Base-by-base conservation (phyloP, 805 yeast species). In the Kazachstania africana region DNA sequence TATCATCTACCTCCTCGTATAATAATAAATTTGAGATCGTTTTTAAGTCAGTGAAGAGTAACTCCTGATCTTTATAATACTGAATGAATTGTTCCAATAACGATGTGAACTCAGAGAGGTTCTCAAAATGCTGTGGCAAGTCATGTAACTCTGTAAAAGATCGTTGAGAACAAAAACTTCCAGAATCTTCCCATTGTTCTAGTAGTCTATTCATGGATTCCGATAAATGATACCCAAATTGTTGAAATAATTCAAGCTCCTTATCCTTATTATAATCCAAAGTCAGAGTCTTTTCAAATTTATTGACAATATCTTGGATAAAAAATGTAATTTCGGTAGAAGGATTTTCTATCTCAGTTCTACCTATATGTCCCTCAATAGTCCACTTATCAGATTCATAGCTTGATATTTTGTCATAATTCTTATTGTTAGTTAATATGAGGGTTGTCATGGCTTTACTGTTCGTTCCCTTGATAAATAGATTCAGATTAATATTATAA, bases 151-250 rank as follows among this genome's bases (percentile, higher is more conserved):
- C 39, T 6, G 36, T 27, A 12, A 53, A 23, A n/a, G n/a, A n/a
- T n/a, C n/a, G n/a, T n/a, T n/a, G n/a, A n/a, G n/a, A n/a, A n/a
- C n/a, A n/a, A n/a, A n/a, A n/a, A n/a, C n/a, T n/a, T n/a, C n/a
- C n/a, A n/a, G n/a, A n/a, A n/a, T n/a, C n/a, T n/a, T 22, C 29
- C 43, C 40, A 45, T 4, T 30, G 18, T 24, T 20, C 34, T 8
- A 47, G 13, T 17, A 35, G 32, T 0, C 34, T 24, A 29, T 52
- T 52, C 31, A 50, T 36, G 0, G 40, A 31, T 21, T 43, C 44
- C 4, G 59, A 52, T 12, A 52, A 29, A 4, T 30, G 32, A 29
- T 45, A 50, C 3, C 57, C 59, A 35, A 44, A 47, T 2, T 37
- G 32, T 37, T 52, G 55, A 13, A 52, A 42, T 5, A 32, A 16